Evolutionary conservation across 768 basidiomycete genomes (phyloP).

Genomic region (Amanita muscaria): DNA sequence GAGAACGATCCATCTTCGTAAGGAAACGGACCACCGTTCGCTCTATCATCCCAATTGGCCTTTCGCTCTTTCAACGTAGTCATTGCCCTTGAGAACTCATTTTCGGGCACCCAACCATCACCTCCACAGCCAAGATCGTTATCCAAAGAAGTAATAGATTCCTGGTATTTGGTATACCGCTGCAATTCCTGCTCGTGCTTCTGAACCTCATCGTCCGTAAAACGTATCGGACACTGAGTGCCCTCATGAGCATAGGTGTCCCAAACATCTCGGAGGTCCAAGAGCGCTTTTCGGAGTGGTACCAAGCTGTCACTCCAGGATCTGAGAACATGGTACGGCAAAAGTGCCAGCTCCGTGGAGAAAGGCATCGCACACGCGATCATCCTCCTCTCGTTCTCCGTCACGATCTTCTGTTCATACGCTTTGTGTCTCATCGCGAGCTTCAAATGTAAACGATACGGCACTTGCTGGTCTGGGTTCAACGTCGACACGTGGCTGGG

Average conservation of each 20-base stretch:
- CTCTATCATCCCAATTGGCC: neutral
- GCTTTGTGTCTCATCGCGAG: constrained; percentile 4
- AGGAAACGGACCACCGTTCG: neutral
- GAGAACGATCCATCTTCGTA: neutral
- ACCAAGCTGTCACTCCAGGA: neutral
- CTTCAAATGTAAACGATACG: constrained; percentile 3
- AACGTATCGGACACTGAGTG: neutral
- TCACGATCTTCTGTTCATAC: neutral
- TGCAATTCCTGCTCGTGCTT: neutral
- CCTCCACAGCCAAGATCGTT: neutral
- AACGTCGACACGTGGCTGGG: constrained; percentile 6
- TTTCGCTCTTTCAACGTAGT: neutral
- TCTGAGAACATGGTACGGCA: neutral
- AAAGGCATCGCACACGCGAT: neutral
- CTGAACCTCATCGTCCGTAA: neutral
- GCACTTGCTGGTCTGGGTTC: constrained; percentile 5
- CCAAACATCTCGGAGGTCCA: neutral
- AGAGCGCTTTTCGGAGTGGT: neutral
- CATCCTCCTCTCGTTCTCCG: neutral
- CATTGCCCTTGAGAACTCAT: neutral
- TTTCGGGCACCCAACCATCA: neutral
- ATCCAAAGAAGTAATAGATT: neutral
- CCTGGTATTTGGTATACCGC: neutral
- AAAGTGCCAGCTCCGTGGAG: neutral
- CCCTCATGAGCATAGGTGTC: neutral